Evolutionary conservation across 306 rosid genomes (phyloP).

Genomic region (Cucumis hystrix): DNA sequence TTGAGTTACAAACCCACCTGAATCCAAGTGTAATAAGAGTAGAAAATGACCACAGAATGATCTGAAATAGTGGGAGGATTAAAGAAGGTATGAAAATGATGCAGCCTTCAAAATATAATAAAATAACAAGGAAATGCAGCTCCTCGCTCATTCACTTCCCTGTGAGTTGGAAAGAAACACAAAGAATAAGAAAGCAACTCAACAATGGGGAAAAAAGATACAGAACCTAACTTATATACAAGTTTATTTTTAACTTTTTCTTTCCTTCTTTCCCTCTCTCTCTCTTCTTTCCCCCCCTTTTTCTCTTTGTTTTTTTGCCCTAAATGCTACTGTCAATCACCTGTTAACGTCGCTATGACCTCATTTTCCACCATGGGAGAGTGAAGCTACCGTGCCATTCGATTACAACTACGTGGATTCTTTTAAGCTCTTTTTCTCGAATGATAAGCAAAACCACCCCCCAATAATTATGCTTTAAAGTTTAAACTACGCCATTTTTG

Average conservation of each 20-base stretch:
- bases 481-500: neutral
- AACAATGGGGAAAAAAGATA: neutral
- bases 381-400: neutral
- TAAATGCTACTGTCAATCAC: neutral
- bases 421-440: neutral
- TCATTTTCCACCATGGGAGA: slow-evolving; percentile 3
- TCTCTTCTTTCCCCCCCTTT: neutral
- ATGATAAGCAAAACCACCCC: neutral
- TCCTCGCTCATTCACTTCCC: slow-evolving; percentile 10
- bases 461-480: neutral
- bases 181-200: slow-evolving; percentile 5
- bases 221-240: neutral
- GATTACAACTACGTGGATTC: neutral
- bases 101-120: neutral
- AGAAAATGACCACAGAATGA: neutral
- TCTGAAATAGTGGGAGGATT: neutral
- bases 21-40: neutral
- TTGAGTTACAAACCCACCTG: neutral
- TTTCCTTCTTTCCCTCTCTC: neutral
- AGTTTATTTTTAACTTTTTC: slow-evolving; percentile 3
- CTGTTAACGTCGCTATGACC: neutral
- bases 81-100: neutral
- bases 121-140: neutral
- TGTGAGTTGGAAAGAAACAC: slow-evolving; percentile 3
- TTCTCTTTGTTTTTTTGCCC: neutral